These are phyloP conservation scores for Colletotrichum tropicale DNA, from an alignment of 2,329 filamentous ascomycete species.

Conservation along the genomic window DNA sequence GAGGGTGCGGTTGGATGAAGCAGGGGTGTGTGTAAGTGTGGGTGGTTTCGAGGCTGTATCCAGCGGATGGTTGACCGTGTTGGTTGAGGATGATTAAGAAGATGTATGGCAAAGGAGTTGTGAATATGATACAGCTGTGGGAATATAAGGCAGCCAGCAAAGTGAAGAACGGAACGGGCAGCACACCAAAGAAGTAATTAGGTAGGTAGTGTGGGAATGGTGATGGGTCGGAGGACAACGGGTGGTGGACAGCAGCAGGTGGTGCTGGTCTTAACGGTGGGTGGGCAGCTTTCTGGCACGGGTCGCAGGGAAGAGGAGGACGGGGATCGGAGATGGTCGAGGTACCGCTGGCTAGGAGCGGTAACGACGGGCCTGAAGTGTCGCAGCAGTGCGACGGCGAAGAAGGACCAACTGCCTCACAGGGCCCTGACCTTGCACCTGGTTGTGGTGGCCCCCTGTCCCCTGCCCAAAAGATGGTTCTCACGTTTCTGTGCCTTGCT, in stretches of 20 bases:
- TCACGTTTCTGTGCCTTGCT: background rate
- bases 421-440: background rate
- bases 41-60: background rate
- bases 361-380: background rate
- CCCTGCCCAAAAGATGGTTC: background rate
- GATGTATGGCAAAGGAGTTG: background rate
- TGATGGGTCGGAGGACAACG: background rate
- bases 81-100: conserved; percentile 1
- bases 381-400: background rate
- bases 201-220: background rate
- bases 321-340: conserved; percentile 15
- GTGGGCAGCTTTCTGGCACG: conserved; percentile 7
- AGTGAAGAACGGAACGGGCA: background rate
- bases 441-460: background rate
- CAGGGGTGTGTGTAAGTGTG: conserved; percentile 8
- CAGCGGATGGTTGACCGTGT: background rate
- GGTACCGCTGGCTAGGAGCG: background rate
- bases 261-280: conserved; percentile 15
- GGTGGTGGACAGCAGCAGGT: background rate
- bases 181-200: background rate
- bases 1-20: conserved; percentile 10
- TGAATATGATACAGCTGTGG: background rate
- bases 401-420: background rate
- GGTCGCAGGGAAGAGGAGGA: background rate
- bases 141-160: background rate